phyloP scores from a whole-genome alignment of 169 alveolate species.

The Babesia gibsoni region DNA sequence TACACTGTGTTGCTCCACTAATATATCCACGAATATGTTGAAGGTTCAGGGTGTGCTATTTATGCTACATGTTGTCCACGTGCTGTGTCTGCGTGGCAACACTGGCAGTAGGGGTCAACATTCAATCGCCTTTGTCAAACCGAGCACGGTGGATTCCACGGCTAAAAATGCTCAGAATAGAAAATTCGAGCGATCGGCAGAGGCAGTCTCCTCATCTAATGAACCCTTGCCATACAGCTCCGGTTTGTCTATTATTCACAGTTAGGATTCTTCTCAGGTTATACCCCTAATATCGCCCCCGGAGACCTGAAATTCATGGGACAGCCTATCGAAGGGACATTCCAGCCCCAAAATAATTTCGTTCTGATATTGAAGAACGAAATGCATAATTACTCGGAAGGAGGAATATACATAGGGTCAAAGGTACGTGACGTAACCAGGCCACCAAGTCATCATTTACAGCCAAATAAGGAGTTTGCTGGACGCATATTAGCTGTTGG shows the following conservation, averaged over 20 bases:
- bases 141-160: slow-evolving; percentile 19
- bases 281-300: slow-evolving; percentile 10
- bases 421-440: no score
- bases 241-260: slow-evolving; percentile 10
- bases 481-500: slow-evolving; percentile 62
- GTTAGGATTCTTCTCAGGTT: slow-evolving; percentile 1
- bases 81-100: neutral
- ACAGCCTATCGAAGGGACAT: slow-evolving; percentile 19
- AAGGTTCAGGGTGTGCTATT: slow-evolving; percentile 6
- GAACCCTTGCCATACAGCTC: slow-evolving; percentile 5
- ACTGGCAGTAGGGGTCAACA: neutral
- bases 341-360: slow-evolving; percentile 45
- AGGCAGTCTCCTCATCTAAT: slow-evolving; percentile 3
- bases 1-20: neutral
- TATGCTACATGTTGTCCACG: slow-evolving; percentile 18
- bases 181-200: neutral
- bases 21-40: neutral
- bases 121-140: slow-evolving; percentile 19
- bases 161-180: neutral
- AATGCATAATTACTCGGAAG: slow-evolving; percentile 8
- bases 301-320: slow-evolving; percentile 41
- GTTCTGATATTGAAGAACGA: slow-evolving; percentile 42
- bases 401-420: slow-evolving; percentile 60
- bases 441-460: neutral
- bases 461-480: slow-evolving; percentile 49